A percentile compares a stretch with the other conserved stretches of the same genome.
These are phyloP conservation scores for Luzula sylvatica DNA, from an alignment of 176 grass and related monocot genomes.

Conservation along the genomic window DNA sequence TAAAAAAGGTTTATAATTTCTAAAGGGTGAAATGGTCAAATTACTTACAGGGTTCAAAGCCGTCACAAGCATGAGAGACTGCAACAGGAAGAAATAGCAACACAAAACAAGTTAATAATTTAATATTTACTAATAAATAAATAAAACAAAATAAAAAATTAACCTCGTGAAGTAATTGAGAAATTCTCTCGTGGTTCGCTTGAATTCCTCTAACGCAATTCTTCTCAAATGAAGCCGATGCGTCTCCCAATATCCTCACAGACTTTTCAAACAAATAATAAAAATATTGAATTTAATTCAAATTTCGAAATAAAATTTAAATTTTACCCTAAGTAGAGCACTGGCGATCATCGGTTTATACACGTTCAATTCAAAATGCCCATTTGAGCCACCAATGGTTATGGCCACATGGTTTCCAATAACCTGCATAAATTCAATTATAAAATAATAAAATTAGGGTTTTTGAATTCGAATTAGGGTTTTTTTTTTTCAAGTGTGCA, in stretches of 20 bases:
- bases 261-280: slow-evolving; percentile 38
- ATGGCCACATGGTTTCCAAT: slow-evolving; percentile 91
- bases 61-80: slow-evolving; percentile 98
- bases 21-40: slow-evolving; percentile 13
- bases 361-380: slow-evolving; percentile 97
- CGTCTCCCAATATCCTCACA: slow-evolving; percentile 80
- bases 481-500: too few species aligned
- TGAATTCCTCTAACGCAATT: slow-evolving; percentile 92
- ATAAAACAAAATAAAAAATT: slow-evolving; percentile 15
- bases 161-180: slow-evolving; percentile 85
- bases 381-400: slow-evolving; percentile 77
- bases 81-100: slow-evolving; percentile 13
- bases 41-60: slow-evolving; percentile 89
- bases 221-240: slow-evolving; percentile 86
- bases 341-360: slow-evolving; percentile 88
- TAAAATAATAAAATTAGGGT: background rate
- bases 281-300: background rate
- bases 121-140: background rate
- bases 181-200: slow-evolving; percentile 89
- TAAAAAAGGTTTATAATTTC: slow-evolving; percentile 3
- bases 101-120: slow-evolving; percentile 12
- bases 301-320: background rate
- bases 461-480: too few species aligned
- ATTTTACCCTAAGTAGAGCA: slow-evolving; percentile 76
- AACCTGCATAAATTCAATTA: slow-evolving; percentile 40